Evolutionary conservation across 176 grass and related monocot genomes (phyloP).

Genomic region (Cocos nucifera): DNA sequence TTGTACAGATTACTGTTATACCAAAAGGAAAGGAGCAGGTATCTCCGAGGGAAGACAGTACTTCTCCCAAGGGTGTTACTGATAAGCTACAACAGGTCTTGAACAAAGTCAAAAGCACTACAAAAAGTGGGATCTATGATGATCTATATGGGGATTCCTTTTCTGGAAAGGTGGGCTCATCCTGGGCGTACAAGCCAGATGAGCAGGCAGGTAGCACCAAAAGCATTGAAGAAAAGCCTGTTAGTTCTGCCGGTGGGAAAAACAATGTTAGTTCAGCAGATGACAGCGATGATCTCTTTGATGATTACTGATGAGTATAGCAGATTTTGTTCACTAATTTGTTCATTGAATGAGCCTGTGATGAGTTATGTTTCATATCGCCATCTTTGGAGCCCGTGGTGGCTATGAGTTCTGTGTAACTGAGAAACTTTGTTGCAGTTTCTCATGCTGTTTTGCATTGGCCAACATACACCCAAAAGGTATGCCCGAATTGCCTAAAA

Average conservation of each 20-base stretch:
- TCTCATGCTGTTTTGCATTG: too few relatives aligned
- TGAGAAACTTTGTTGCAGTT: too few relatives aligned
- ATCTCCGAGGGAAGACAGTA: slow-evolving; percentile 28
- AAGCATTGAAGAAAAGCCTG: slow-evolving; percentile 25
- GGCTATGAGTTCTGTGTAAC: too few relatives aligned
- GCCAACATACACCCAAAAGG: too few relatives aligned
- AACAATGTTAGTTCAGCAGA: slow-evolving; percentile 30
- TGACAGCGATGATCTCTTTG: slow-evolving; percentile 87
- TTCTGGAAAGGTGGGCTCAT: slow-evolving; percentile 38
- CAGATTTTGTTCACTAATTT: too few relatives aligned
- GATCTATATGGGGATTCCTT: slow-evolving; percentile 68
- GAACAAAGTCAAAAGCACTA: slow-evolving; percentile 69
- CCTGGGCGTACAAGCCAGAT: slow-evolving; percentile 75
- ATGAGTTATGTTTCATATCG: too few relatives aligned
- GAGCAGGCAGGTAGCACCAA: slow-evolving; percentile 16
- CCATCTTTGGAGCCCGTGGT: too few relatives aligned
- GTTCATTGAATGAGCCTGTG: too few relatives aligned
- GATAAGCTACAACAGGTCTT: slow-evolving; percentile 59
- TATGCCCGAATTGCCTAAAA: too few relatives aligned
- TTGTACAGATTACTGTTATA: slow-evolving; percentile 83
- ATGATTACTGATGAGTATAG: slow-evolving; percentile 30
- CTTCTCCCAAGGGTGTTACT: slow-evolving; percentile 53
- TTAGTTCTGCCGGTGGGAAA: slow-evolving; percentile 10
- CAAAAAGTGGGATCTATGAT: slow-evolving; percentile 62
- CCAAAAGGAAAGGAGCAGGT: slow-evolving; percentile 81